Conservation (phyloP, 2,329 filamentous ascomycete species). For the Proliferodiscus dingleyae region DNA sequence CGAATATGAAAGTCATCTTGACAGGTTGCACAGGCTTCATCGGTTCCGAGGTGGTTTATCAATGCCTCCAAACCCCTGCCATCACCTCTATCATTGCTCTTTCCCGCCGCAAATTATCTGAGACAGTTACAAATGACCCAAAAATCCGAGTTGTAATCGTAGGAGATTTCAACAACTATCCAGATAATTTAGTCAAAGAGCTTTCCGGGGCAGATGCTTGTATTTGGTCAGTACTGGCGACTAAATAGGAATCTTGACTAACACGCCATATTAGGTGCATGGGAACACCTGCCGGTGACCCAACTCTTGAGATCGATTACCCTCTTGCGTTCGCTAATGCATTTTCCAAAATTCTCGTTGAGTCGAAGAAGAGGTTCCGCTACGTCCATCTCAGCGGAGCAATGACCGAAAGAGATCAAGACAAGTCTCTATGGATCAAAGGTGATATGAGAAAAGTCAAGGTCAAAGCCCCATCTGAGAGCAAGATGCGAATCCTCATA, state of each 20-base stretch:
- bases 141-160: conserved; percentile 32
- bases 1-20: conserved; percentile 50
- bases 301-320: conserved; percentile 5
- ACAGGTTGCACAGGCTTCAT: conserved; percentile 53
- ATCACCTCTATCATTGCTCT: conserved; percentile 50
- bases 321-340: conserved; percentile 1
- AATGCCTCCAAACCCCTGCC: conserved; percentile 44
- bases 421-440: conserved; percentile 35
- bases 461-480: not conserved
- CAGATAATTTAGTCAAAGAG: conserved; percentile 4
- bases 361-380: conserved; percentile 31
- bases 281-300: conserved; percentile 2
- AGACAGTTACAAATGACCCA: conserved; percentile 26
- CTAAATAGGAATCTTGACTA: not conserved
- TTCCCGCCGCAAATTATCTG: conserved; percentile 41
- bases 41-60: conserved; percentile 47
- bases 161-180: conserved; percentile 49
- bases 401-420: conserved; percentile 36
- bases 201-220: conserved; percentile 15
- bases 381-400: conserved; percentile 38
- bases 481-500: not conserved
- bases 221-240: conserved; percentile 11
- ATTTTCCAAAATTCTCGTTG: conserved; percentile 12
- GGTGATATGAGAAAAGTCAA: conserved; percentile 14
- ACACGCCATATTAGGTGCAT: conserved; percentile 9